These are phyloP conservation scores for Xylariales sp. DNA, from an alignment of 2,329 filamentous ascomycete genomes.

Conservation along the genomic window DNA sequence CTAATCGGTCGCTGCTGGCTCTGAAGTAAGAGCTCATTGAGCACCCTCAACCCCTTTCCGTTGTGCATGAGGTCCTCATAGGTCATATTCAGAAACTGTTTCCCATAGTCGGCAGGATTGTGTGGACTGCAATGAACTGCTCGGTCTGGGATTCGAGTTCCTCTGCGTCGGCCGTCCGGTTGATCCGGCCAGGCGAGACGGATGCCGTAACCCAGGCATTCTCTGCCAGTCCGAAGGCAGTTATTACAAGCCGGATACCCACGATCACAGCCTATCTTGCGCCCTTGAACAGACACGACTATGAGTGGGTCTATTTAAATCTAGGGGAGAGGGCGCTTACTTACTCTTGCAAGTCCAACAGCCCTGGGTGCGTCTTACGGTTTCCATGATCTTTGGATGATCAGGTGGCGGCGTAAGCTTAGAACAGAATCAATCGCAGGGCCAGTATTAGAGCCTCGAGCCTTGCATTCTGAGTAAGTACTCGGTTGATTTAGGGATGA, in stretches of 20 bases:
- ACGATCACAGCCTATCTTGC: conserved; percentile 62
- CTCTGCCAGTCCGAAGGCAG: conserved; percentile 56
- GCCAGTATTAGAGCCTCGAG: conserved; percentile 44
- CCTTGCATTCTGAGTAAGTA: conserved; percentile 47
- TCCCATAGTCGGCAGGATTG: conserved; percentile 49
- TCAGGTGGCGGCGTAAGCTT: conserved; percentile 39
- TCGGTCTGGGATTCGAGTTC: conserved; percentile 48
- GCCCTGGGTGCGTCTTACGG: conserved; percentile 51
- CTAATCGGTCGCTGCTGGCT: conserved; percentile 46
- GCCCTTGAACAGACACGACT: conserved; percentile 50
- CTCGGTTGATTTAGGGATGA: conserved; percentile 40
- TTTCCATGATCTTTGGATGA: conserved; percentile 45
- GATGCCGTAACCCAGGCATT: conserved; percentile 58
- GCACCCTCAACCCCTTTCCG: conserved; percentile 47
- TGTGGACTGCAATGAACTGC: conserved; percentile 46
- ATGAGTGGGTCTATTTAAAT: conserved; percentile 31
- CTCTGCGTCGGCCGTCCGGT: conserved; percentile 56
- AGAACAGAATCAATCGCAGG: conserved; percentile 39
- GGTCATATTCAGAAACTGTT: conserved; percentile 56
- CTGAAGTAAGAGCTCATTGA: conserved; percentile 43
- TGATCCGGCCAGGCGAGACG: conserved; percentile 61
- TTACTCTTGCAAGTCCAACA: conserved; percentile 60
- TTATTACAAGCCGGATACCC: conserved; percentile 57
- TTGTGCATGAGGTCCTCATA: conserved; percentile 52
- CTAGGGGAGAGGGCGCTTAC: conserved; percentile 46